Evolutionary conservation across 805 yeast species (phyloP).

Genomic region (Lipomyces sp.): DNA sequence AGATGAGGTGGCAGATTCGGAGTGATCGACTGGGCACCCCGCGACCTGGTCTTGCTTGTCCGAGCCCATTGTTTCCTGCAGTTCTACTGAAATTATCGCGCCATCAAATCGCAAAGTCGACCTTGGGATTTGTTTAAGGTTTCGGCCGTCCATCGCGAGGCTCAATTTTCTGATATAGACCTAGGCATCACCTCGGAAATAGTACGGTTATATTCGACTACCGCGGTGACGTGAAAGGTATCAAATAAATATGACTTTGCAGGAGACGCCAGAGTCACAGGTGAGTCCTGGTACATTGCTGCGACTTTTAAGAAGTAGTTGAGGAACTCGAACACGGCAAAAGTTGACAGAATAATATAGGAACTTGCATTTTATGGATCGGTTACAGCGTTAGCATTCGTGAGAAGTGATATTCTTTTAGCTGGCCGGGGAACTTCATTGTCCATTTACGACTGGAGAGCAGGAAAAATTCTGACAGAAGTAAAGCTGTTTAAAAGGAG

Average conservation of each 20-base stretch:
- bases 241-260: conserved; percentile 1
- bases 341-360: background rate
- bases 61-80: conserved; percentile 3
- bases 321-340: no score
- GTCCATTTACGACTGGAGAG: conserved; percentile 49
- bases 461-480: conserved; percentile 41
- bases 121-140: background rate
- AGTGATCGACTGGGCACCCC: conserved; percentile 32
- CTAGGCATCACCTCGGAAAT: no score
- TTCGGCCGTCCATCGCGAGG: background rate
- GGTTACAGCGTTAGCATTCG: conserved; percentile 57
- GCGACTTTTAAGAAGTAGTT: no score
- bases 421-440: conserved; percentile 74
- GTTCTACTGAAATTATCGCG: background rate
- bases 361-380: conserved; percentile 53
- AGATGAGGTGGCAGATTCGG: background rate
- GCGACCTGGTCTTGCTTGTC: background rate
- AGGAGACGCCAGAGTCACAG: no score
- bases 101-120: background rate
- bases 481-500: conserved; percentile 59
- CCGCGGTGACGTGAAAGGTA: no score
- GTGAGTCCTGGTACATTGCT: no score
- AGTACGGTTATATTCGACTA: no score
- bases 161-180: no score
- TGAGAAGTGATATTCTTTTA: conserved; percentile 41